A percentile compares a stretch with the other conserved stretches of the same genome.
Evolutionary conservation across 495 filamentous ascomycete species (phyloP).

Genomic region (Tuber umbilicatum): DNA sequence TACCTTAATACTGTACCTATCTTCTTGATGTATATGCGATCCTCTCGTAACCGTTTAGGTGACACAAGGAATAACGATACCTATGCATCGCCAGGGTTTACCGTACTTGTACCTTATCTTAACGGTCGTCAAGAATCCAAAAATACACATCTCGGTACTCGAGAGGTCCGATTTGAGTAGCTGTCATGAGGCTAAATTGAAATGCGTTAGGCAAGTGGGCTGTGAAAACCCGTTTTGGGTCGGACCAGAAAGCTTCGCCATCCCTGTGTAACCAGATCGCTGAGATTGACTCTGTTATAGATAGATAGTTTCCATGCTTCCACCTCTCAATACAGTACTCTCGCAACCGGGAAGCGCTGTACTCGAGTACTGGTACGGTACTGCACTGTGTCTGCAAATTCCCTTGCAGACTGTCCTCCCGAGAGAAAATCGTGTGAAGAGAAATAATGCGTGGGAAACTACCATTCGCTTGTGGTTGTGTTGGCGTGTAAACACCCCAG

Average conservation of each 20-base stretch:
- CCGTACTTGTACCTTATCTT: neutral
- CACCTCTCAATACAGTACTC: too few relatives aligned
- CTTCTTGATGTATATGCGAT: neutral
- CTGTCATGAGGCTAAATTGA: neutral
- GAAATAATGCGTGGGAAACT: neutral
- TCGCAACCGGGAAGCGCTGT: neutral
- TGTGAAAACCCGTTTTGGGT: conserved; percentile 1
- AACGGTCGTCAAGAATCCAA: neutral
- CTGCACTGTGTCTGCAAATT: neutral
- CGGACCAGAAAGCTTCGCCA: neutral
- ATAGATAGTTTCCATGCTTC: neutral
- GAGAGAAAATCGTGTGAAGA: neutral
- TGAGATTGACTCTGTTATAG: neutral
- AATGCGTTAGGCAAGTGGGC: neutral
- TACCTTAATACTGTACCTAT: neutral
- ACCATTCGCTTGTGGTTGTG: neutral
- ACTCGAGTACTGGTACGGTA: too few relatives aligned
- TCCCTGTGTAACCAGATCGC: neutral
- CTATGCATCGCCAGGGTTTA: neutral
- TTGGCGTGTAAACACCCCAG: neutral
- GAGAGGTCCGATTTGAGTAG: neutral
- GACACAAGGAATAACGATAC: neutral
- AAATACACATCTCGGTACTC: neutral
- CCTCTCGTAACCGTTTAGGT: neutral
- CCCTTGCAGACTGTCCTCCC: neutral